A percentile compares a stretch with the other conserved stretches of the same genome.
These are phyloP conservation scores for Laguncularia racemosa DNA, from an alignment of 345 rosid species.

Conservation along the genomic window DNA sequence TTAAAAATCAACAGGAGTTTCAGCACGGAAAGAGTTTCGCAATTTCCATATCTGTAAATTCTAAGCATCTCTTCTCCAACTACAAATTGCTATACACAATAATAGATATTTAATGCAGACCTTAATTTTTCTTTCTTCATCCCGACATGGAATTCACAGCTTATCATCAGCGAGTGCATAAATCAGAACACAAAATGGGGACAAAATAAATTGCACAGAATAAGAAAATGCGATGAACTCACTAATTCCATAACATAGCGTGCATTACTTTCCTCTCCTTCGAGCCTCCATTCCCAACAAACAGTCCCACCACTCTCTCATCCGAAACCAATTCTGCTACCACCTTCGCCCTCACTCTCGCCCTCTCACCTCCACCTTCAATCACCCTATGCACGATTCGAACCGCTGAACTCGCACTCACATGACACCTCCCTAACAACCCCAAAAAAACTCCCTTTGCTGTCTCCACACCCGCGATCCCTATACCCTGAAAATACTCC, in stretches of 20 bases:
- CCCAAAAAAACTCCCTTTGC: constrained; percentile 82
- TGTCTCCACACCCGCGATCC: constrained; percentile 91
- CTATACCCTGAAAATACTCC: constrained; percentile 77
- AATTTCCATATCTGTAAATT: too few species aligned
- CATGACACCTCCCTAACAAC: constrained; percentile 73
- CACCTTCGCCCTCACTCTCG: constrained; percentile 56
- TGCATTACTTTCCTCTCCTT: constrained; percentile 79
- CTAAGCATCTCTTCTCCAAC: too few species aligned
- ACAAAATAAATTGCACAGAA: too few species aligned
- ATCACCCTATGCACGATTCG: constrained; percentile 64
- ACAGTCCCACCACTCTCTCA: constrained; percentile 76
- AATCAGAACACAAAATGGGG: too few species aligned
- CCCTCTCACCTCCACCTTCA: constrained; percentile 49
- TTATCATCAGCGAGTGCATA: too few species aligned
- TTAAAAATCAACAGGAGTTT: too few species aligned
- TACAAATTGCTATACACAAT: too few species aligned
- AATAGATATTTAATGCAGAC: too few species aligned
- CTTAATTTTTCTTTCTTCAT: too few species aligned
- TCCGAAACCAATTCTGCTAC: constrained; percentile 74
- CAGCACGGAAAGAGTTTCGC: too few species aligned
- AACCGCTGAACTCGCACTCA: constrained; percentile 76
- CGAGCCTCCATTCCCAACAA: constrained; percentile 38
- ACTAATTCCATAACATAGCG: constrained; percentile 91
- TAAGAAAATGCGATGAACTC: constrained; percentile 4
- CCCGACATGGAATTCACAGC: too few species aligned